Base-by-base conservation (phyloP, 106 monocot species). In the Acorus gramineus region DNA sequence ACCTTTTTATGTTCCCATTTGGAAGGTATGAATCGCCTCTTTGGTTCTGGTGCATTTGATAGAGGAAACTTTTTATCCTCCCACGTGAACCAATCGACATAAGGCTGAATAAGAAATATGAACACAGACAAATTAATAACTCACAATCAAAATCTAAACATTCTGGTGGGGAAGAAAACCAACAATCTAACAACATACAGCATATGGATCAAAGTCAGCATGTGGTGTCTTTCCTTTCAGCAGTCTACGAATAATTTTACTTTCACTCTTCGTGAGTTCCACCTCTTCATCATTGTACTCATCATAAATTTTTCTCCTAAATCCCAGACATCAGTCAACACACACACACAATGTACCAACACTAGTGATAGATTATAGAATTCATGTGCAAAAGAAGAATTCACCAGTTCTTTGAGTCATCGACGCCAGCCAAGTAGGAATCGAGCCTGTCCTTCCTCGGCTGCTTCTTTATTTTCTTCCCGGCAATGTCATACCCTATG, bases 1-100 rank as follows among this genome's bases (percentile, higher is more conserved):
- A 92, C 96, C 87, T 83, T 98, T 69, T 92, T 92, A 50, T 85
- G 83, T 53, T 98, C 96, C 87, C 88, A 92, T 69, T 92, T 98
- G 11, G 96, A 98, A 68, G 91, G 96, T 63, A 89, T 68, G 53
- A 98, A 98, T 49, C 96, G 85, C 63, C 96, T 82, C 70, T 98
- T 98, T 75, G 96, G 96, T 76, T 98, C 96, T 52, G 96, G 91
- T n/a, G 87, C 96, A 92, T 71, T 85, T 60, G 91, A 91, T 64
- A 98, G 83, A 11, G 96, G 87, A 65, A 83, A 77, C n/a, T 85
- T 91, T 68, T 86, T 90, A 28, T 90, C 94, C 55, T 91, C 88
- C 75, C 80, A 85, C 6, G 75, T 77, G 72, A 98, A 98, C 96
- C 96, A 98, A 84, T 98, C 96, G 61, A 98, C 85, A 78, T 88